A percentile compares a stretch with the other conserved stretches of the same genome.
phyloP scores from a whole-genome alignment of 2,329 filamentous ascomycete species.

The Lachnellula arida region DNA sequence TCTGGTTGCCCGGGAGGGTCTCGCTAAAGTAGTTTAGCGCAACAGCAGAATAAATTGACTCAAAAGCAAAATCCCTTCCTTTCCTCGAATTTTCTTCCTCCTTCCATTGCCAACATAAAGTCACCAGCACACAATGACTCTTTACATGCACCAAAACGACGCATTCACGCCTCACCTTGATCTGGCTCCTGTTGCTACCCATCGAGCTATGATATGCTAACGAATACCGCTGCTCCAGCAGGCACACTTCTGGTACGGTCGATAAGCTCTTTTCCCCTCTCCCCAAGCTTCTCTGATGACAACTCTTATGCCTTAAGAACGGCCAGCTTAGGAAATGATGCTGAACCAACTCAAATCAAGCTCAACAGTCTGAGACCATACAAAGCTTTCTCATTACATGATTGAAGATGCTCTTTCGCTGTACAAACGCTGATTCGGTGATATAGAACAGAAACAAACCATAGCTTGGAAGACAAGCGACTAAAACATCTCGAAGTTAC shows the following conservation, averaged over 20 bases:
- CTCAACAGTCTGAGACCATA: constrained; percentile 56
- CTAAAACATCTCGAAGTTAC: neutral
- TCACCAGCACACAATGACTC: neutral
- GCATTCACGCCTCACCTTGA: neutral
- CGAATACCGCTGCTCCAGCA: neutral
- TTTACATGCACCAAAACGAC: neutral
- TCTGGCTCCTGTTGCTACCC: neutral
- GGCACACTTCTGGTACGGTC: constrained; percentile 1
- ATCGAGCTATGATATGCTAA: neutral
- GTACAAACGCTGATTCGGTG: too few relatives aligned
- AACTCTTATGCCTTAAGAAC: constrained; percentile 55
- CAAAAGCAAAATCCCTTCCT: neutral
- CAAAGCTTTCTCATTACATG: neutral
- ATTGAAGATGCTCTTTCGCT: neutral
- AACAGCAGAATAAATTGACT: neutral
- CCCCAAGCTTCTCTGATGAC: constrained; percentile 46
- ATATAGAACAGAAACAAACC: too few relatives aligned
- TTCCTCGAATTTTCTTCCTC: too few relatives aligned
- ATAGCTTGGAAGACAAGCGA: neutral
- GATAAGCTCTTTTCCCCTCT: constrained; percentile 3
- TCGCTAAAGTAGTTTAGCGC: neutral
- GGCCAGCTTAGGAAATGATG: constrained; percentile 58
- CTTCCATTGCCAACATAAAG: too few relatives aligned
- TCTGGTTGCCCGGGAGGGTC: neutral
- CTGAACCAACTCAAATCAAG: constrained; percentile 55